Evolutionary conservation across 2,329 filamentous ascomycete species (phyloP).

Genomic region (Epichloe aotearoae): DNA sequence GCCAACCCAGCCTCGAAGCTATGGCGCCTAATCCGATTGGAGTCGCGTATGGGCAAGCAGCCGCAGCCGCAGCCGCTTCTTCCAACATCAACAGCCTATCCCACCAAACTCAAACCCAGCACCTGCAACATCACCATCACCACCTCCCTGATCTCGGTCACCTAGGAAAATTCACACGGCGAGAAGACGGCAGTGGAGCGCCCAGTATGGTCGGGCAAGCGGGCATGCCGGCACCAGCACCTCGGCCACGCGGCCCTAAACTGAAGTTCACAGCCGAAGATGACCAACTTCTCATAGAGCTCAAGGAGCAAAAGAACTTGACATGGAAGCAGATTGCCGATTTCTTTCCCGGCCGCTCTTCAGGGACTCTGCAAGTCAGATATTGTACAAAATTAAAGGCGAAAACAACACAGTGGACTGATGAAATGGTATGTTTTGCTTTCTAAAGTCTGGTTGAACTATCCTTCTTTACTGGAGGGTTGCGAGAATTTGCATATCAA

Average conservation of each 20-base stretch:
- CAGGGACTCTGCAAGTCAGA: conserved; percentile 80
- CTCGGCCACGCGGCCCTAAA: conserved; percentile 73
- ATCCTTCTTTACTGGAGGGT: neutral
- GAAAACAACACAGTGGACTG: conserved; percentile 86
- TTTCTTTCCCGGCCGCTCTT: conserved; percentile 84
- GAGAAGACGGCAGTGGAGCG: conserved; percentile 47
- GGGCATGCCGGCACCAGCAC: conserved; percentile 76
- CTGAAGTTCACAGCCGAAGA: conserved; percentile 90
- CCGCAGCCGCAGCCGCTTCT: conserved; percentile 18
- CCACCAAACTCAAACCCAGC: conserved; percentile 5
- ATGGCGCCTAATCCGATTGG: conserved; percentile 42
- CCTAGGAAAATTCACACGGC: conserved; percentile 53
- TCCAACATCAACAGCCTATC: conserved; percentile 2
- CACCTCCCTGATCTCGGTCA: conserved; percentile 62
- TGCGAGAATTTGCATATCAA: no score
- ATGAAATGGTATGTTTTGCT: conserved; percentile 61
- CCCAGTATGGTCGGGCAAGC: conserved; percentile 77
- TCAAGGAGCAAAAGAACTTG: conserved; percentile 89
- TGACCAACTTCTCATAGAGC: conserved; percentile 71
- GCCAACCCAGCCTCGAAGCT: conserved; percentile 40
- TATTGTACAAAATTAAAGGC: conserved; percentile 94
- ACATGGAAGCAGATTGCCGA: conserved; percentile 98
- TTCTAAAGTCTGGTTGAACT: no score
- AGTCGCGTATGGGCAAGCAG: conserved; percentile 34
- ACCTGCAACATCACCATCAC: conserved; percentile 68